These are phyloP conservation scores for Eucalyptus leucophloia DNA, from an alignment of 345 rosid species.

Conservation along the genomic window DNA sequence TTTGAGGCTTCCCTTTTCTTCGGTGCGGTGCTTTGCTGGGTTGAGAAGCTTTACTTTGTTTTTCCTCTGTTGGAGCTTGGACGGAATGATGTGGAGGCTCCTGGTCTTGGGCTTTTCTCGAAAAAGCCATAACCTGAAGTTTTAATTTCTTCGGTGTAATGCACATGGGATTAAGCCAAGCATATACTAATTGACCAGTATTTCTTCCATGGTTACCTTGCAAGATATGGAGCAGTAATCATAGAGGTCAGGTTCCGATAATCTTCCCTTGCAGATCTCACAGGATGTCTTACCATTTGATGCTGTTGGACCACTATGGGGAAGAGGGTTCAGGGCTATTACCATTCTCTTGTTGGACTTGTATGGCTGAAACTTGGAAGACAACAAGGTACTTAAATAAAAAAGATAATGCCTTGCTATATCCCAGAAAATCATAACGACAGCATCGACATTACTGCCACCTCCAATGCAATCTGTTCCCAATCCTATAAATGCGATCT, in stretches of 20 bases:
- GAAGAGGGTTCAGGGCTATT: constrained; percentile 25
- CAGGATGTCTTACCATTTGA: constrained; percentile 1
- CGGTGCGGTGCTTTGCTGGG: not conserved
- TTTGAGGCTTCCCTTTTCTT: constrained; percentile 6
- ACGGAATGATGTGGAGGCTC: not conserved
- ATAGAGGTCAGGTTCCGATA: constrained; percentile 15
- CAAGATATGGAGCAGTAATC: constrained; percentile 27
- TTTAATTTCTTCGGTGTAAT: not conserved
- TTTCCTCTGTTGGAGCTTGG: not conserved
- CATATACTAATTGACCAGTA: not conserved
- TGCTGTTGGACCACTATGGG: constrained; percentile 11
- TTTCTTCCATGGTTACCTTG: constrained; percentile 7
- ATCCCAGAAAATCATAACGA: not conserved
- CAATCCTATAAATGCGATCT: not conserved
- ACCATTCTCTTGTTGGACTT: constrained; percentile 33
- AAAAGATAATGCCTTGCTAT: not conserved
- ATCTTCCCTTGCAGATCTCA: constrained; percentile 12
- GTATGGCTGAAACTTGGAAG: constrained; percentile 11
- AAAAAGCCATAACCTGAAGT: constrained; percentile 1
- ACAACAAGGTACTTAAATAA: not conserved
- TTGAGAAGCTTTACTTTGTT: not conserved
- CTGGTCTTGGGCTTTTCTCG: not conserved
- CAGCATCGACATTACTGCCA: not conserved
- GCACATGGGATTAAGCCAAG: not conserved
- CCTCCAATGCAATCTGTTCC: not conserved